Base-by-base conservation (phyloP, 441 rosid species). In the Bocquillonia castaneifolia region DNA sequence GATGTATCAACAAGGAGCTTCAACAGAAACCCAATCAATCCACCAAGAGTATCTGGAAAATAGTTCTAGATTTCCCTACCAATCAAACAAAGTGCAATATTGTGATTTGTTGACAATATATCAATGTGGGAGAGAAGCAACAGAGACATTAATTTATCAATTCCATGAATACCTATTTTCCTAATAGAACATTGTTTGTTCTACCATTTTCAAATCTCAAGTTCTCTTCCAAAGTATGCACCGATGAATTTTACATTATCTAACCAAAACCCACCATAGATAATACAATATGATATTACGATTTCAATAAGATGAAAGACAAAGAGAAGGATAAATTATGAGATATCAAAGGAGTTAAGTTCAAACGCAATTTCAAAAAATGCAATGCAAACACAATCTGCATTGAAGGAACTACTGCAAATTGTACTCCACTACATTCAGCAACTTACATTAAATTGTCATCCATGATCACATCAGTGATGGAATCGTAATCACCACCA, bases 391-490 rank as follows among this genome's bases (percentile, higher is more conserved):
- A 47, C 23, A 57, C 37, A n/a, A 7, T 32, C 10, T 60, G 61
- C 28, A 25, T 42, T 42, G 23, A 25, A 45, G 44, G 48, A 45
- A 28, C 26, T 22, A 36, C 32, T 8, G 28, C 2, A 44, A 7
- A 26, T 28, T 34, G 20, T 25, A 37, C 9, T 14, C 6, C n/a
- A 36, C 17, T 15, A 4, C 28, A 59, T 58, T 64, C 5, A 58
- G 69, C 54, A 57, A 63, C 78, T 74, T 67, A 77, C 81, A 77
- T 39, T 52, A 77, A 74, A 66, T 77, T 69, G 36, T 77, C 81
- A 57, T 74, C 81, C 75, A 77, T 44, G 37, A 74, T 66, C 17
- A 77, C 78, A 37, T 77, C 81, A 2, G 76, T 71, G 70, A 73
- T 74, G 55, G 78, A 73, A 63, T 77, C 78, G 67, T 66, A 73